Base-by-base conservation (phyloP, 2,329 filamentous ascomycete species). In the Xylariaceae sp. region DNA sequence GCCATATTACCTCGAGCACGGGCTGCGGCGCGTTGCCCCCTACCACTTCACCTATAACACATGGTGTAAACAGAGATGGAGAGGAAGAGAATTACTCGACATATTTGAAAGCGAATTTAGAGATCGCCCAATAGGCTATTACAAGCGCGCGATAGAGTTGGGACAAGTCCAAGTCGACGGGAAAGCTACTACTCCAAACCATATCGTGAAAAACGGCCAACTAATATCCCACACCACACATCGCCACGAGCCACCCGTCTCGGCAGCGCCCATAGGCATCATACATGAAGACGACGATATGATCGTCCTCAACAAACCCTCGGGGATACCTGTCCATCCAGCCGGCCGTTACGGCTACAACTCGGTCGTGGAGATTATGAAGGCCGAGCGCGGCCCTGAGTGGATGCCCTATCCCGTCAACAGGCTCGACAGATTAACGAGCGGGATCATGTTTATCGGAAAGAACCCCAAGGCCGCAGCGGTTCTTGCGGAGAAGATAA, bases 21-120 rank as follows among this genome's bases (percentile, higher is more conserved):
- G 86, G 7, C 68, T 98, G 46, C 82, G 89, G 35, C 81, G 88
- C 48, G 83, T 96, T 21, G 74, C 73, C 30, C 90, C 90, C 3
- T 97, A 98, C 59, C 80, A 92, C 60, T 96, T 75, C 62, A 96
- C 89, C 3, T 96, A 96, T 70, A 94, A 95, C 59, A 96, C 90
- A 0, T 88, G 79, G 66, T 92, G 86, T 70, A 98, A 97, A 65
- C 76, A 95, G 66, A 75, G 92, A 62, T 98, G 92, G 92, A 77
- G 90, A 38, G 86, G 83, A 21, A 74, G 87, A 26, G 74, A 76
- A 44, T 68, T 98, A 32, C 70, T 95, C 36, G 88, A 96, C 33
- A 85, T 98, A 33, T 98, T 96, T 63, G 74, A 81, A 31, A 81
- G 83, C 58, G 92, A 98, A 63, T 98, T 98, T 59, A 79, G 92